Evolutionary conservation across 371 early-diverging fungal genomes (phyloP).

Genomic region (Mortierella polycephala): DNA sequence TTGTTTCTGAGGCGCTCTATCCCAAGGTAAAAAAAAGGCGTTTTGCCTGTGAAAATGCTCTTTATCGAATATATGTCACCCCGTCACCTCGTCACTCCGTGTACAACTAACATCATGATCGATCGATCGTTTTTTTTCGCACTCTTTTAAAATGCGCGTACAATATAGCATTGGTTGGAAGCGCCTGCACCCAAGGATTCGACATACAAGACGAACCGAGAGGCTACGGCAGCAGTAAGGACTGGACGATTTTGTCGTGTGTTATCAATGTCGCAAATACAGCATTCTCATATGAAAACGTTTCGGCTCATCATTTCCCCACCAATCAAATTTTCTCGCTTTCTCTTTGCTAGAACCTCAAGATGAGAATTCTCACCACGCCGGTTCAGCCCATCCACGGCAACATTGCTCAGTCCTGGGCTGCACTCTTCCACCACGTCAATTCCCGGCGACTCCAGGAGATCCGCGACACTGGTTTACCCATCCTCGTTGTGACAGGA

Average conservation of each 20-base stretch:
- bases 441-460: constrained; percentile 26
- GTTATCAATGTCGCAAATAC: background rate
- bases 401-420: constrained; percentile 48
- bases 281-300: too few relatives aligned
- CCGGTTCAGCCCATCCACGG: constrained; percentile 42
- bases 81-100: too few relatives aligned
- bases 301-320: constrained; percentile 10
- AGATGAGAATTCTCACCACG: constrained; percentile 16
- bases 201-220: constrained; percentile 24
- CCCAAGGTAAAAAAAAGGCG: constrained; percentile 22
- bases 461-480: constrained; percentile 28
- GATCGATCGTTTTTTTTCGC: background rate
- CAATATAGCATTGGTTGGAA: constrained; percentile 39
- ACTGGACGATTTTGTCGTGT: background rate
- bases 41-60: too few relatives aligned
- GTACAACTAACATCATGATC: background rate
- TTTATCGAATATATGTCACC: too few relatives aligned
- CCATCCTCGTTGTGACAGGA: constrained; percentile 53
- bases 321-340: background rate
- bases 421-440: constrained; percentile 48
- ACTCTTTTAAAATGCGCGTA: background rate
- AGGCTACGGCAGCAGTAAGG: constrained; percentile 27
- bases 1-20: constrained; percentile 38
- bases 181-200: constrained; percentile 20
- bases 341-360: constrained; percentile 10